Base-by-base conservation (phyloP, 352 stramenopile species). In the Phytophthora citricola region DNA sequence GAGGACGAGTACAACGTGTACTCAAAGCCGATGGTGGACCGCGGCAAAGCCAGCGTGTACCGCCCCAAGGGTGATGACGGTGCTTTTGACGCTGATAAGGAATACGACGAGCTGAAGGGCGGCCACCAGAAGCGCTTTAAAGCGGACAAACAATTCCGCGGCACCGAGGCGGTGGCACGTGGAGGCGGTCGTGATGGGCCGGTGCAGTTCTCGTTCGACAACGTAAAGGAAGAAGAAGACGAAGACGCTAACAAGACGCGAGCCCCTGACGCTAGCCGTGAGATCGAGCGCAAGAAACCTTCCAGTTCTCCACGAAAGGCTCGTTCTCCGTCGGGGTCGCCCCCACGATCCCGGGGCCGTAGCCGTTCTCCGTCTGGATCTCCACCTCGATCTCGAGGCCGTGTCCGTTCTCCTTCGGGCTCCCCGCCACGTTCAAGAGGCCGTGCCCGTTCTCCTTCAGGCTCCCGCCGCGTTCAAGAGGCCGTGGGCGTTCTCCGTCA, bases 1-100 rank as follows among this genome's bases (percentile, higher is more conserved):
- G 97, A 99, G 17, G 97, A 99, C 65, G 98, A 99, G 41, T 99
- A 99, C 80, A 99, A 97, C 64, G 91, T 98, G 1, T 99, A 99
- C 79, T 97, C 84, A 7, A 99, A 99, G 76, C 96, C 97, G 11
- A 87, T 99, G 71, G 97, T 99, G 45, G 90, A 97, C 58, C 87
- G 91, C 10, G 90, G 90, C 45, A 94, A 96, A 58, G 89, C 87
- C 3, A 94, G 84, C 27, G 88, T 97, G 53, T 97, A 97, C 71
- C 87, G 89, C 12, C 91, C 91, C 8, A 98, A 97, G 72, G 87
- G 78, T 15, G 88, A 97, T 55, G 91, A 91, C 5, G 91, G 96
- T 55, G 85, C 90, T 1, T 83, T 86, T 6, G 88, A 96, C 56
- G 87, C 88, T 3, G 90, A 97, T 54, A 85, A 89, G 51, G 89